A percentile compares a stretch with the other conserved stretches of the same genome.
phyloP scores from a whole-genome alignment of 371 early-diverging fungal genomes.

The Mortierella sp. region DNA sequence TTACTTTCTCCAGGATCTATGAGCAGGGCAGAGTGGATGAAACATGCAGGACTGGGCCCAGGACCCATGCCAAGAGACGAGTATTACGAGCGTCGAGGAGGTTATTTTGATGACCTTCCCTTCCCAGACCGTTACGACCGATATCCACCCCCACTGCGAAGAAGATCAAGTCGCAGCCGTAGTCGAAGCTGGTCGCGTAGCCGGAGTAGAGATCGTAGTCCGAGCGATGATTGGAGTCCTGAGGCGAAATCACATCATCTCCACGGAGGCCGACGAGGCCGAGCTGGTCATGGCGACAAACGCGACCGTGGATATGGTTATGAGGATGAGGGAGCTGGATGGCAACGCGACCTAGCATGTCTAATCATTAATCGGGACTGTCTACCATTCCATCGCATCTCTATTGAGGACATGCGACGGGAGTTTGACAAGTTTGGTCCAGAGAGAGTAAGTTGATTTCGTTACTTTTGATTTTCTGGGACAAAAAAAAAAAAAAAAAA shows the following conservation, averaged over 20 bases:
- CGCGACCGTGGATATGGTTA: conserved; percentile 28
- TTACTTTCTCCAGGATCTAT: conserved; percentile 33
- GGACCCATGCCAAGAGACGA: conserved; percentile 36
- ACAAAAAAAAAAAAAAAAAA: background rate
- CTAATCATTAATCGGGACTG: conserved; percentile 64
- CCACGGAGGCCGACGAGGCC: conserved; percentile 52
- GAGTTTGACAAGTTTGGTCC: conserved; percentile 53
- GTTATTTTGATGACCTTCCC: conserved; percentile 47
- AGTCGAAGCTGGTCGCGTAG: conserved; percentile 56
- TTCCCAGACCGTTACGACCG: conserved; percentile 44
- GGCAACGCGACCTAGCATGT: conserved; percentile 54
- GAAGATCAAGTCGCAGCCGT: conserved; percentile 48
- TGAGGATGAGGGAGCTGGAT: conserved; percentile 36
- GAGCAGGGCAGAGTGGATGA: conserved; percentile 38
- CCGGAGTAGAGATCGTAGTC: conserved; percentile 58
- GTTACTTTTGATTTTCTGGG: conserved; percentile 12
- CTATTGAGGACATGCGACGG: conserved; percentile 56
- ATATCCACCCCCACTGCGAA: conserved; percentile 15
- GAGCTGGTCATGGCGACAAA: conserved; percentile 28
- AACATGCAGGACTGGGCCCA: conserved; percentile 11
- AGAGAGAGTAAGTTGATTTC: conserved; percentile 53
- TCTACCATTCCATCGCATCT: conserved; percentile 63
- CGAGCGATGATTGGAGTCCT: conserved; percentile 53
- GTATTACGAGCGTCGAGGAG: conserved; percentile 43
- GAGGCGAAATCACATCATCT: conserved; percentile 44